Evolutionary conservation across 2,329 filamentous ascomycete species (phyloP).

Genomic region (Xylaria digitata): DNA sequence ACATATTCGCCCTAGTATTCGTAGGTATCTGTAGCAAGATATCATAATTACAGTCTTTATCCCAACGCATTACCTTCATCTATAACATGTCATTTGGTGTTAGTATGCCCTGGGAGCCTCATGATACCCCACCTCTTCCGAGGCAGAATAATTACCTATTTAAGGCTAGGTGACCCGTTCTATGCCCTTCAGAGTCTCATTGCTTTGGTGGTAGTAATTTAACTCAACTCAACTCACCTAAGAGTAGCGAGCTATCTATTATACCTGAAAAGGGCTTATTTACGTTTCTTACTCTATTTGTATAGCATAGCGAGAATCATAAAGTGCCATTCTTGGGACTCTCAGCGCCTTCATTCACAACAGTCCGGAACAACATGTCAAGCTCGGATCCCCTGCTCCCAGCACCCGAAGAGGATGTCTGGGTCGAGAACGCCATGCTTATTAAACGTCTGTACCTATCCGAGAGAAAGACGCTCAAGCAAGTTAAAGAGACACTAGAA

Average conservation of each 20-base stretch:
- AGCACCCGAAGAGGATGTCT: neutral
- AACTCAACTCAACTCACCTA: neutral
- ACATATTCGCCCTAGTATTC: neutral
- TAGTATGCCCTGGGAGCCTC: neutral
- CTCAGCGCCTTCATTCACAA: neutral
- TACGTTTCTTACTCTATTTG: neutral
- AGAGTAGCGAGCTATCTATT: neutral
- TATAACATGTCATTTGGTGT: neutral
- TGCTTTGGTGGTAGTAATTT: neutral
- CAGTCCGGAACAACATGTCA: constrained; percentile 1
- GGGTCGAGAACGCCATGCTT: constrained; percentile 12
- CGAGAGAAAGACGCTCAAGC: constrained; percentile 15
- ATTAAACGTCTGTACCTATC: constrained; percentile 11
- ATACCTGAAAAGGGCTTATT: neutral
- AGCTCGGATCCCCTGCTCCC: neutral
- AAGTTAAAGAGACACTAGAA: constrained; percentile 17
- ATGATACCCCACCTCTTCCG: constrained; percentile 4
- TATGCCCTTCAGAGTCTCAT: neutral
- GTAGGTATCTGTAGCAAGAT: neutral
- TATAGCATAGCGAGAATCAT: neutral
- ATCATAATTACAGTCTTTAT: neutral
- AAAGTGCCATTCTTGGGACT: neutral
- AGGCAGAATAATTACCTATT: neutral
- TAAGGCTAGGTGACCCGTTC: neutral
- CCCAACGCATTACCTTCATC: neutral